phyloP scores from a whole-genome alignment of 768 basidiomycete genomes.

The Calocybe gangraenosa region DNA sequence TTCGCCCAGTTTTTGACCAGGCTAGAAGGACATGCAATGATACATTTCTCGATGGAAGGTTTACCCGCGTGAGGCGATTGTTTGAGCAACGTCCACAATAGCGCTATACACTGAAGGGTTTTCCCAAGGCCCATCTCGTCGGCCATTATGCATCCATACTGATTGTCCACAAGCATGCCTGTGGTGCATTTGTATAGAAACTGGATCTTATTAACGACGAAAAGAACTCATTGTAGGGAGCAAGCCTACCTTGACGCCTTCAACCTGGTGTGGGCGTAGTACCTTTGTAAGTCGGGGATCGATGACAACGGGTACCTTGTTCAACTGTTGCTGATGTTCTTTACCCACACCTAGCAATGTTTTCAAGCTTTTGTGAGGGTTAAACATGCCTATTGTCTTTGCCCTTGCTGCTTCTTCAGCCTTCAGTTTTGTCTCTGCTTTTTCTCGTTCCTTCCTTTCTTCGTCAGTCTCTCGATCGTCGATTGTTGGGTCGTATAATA shows the following conservation, averaged over 20 bases:
- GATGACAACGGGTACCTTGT: slow-evolving; percentile 95
- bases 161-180: slow-evolving; percentile 87
- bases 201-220: slow-evolving; percentile 34
- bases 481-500: slow-evolving; percentile 94
- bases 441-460: slow-evolving; percentile 69
- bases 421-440: slow-evolving; percentile 64
- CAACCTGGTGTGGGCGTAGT: slow-evolving; percentile 94
- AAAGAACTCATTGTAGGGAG: neutral
- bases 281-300: slow-evolving; percentile 86
- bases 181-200: slow-evolving; percentile 95
- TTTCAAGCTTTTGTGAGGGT: slow-evolving; percentile 91
- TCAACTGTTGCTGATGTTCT: slow-evolving; percentile 56
- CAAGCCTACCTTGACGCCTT: slow-evolving; percentile 84
- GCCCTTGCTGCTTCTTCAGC: slow-evolving; percentile 61
- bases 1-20: slow-evolving; percentile 99
- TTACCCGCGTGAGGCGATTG: slow-evolving; percentile 90
- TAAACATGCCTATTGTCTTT: slow-evolving; percentile 71
- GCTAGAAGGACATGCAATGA: slow-evolving; percentile 96
- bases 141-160: slow-evolving; percentile 97
- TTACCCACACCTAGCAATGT: slow-evolving; percentile 69
- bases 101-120: slow-evolving; percentile 93
- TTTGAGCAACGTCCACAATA: slow-evolving; percentile 93
- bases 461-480: slow-evolving; percentile 91
- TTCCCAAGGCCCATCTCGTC: slow-evolving; percentile 99
- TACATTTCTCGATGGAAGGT: slow-evolving; percentile 91